Evolutionary conservation across 2,329 filamentous ascomycete species (phyloP), one percentile per base, ranked within the genome.

Genomic region (Lojkania enalia): DNA sequence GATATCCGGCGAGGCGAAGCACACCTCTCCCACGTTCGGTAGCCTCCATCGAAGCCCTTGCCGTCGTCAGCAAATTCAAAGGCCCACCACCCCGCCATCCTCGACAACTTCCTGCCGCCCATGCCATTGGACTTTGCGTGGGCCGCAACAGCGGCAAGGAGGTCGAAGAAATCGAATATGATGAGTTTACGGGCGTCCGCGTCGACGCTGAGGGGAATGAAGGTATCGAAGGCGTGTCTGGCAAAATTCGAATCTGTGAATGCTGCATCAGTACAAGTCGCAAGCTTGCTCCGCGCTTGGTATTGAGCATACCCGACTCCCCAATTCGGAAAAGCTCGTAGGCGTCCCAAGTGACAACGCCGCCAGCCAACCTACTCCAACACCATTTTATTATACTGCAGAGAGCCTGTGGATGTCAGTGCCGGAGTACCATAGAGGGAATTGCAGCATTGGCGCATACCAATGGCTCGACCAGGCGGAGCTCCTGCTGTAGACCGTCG

Each of bases 341-440:
- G 31, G 90, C 90, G 63, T 96, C 90, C 94, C 94, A 97, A 46
- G 90, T 90, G 25, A 99, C 91, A 12, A 99, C 85, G 62, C 94
- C 94, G 47, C 90, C 90, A 31, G 87, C 83, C 39, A 99, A 77
- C 72, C 94, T 84, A 68, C 89, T 91, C 94, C 94, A 99, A 71
- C 92, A 97, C 94, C 94, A 99, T 76, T 97, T 99, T 54, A 94
- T 79, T 31, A 96, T 90, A 60, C 91, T 94, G 54, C 90, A 91
- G 42, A 99, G 81, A 44, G 95, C 90, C 90, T 96, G 46, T 40
- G 33, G 35, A 20, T 45, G 55, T 64, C 39, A 62, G 64, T 49
- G 33, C 19, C 14, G 30, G 9, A n/a, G n/a, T n/a, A n/a, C n/a
- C 30, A 20, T 46, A 18, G 52, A 38, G 40, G 41, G 46, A 2